Evolutionary conservation across 2,329 filamentous ascomycete species (phyloP).

Genomic region (Pseudogymnoascus sp.): DNA sequence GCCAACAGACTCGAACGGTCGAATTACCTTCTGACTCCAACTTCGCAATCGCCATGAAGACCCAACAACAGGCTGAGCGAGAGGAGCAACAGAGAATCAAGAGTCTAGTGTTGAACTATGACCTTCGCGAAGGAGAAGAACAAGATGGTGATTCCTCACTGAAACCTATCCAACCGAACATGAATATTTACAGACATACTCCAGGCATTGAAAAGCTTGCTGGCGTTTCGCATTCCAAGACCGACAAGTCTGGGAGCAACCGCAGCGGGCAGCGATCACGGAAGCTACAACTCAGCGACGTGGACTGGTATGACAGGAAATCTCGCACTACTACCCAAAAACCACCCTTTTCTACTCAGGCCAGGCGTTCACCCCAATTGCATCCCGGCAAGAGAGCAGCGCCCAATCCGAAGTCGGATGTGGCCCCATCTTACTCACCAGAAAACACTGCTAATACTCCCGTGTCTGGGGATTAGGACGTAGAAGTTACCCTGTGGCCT

Average conservation of each 20-base stretch:
- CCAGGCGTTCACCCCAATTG: background rate
- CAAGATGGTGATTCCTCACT: slow-evolving; percentile 59
- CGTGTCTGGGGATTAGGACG: slow-evolving; percentile 6
- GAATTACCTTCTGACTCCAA: slow-evolving; percentile 84
- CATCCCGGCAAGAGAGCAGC: background rate
- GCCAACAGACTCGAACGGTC: slow-evolving; percentile 86
- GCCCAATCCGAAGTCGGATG: slow-evolving; percentile 6
- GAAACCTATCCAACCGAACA: slow-evolving; percentile 37
- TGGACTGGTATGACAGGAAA: slow-evolving; percentile 72
- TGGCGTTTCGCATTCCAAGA: slow-evolving; percentile 23
- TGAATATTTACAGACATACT: slow-evolving; percentile 46
- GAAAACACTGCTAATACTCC: slow-evolving; percentile 4
- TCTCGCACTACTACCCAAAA: slow-evolving; percentile 9
- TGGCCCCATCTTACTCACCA: background rate
- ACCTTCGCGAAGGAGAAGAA: slow-evolving; percentile 77
- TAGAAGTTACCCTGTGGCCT: slow-evolving; percentile 5
- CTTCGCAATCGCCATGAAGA: slow-evolving; percentile 94
- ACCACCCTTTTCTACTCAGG: background rate
- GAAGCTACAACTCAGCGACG: slow-evolving; percentile 90
- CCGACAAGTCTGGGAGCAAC: slow-evolving; percentile 30
- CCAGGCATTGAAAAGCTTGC: slow-evolving; percentile 50
- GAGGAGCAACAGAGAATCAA: slow-evolving; percentile 99
- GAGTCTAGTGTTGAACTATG: slow-evolving; percentile 92
- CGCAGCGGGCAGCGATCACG: slow-evolving; percentile 70
- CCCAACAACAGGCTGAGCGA: slow-evolving; percentile 85